These are phyloP conservation scores for Exophiala mesophila DNA, from an alignment of 2,329 filamentous ascomycete species.

Conservation along the genomic window DNA sequence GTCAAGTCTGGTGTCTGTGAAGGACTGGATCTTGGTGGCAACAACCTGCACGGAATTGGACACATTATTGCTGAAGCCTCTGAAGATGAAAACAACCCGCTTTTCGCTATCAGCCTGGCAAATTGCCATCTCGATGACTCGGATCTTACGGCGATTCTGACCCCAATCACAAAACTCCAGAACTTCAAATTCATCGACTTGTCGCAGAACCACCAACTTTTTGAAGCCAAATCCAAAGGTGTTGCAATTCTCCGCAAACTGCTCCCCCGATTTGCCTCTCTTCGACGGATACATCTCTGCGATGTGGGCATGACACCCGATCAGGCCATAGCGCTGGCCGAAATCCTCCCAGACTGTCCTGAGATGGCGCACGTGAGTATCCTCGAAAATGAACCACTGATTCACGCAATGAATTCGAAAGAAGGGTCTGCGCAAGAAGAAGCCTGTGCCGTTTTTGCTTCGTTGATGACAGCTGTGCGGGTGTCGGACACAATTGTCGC, in stretches of 20 bases:
- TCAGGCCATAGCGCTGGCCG: slow-evolving; percentile 84
- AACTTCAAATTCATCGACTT: slow-evolving; percentile 86
- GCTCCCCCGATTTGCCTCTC: slow-evolving; percentile 67
- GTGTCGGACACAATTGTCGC: slow-evolving; percentile 80
- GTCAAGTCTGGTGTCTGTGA: slow-evolving; percentile 73
- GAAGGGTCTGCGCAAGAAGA: slow-evolving; percentile 83
- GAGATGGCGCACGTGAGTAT: slow-evolving; percentile 82
- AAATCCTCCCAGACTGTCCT: slow-evolving; percentile 79
- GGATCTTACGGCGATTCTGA: slow-evolving; percentile 69
- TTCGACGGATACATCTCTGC: slow-evolving; percentile 81
- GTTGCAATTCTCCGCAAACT: slow-evolving; percentile 73
- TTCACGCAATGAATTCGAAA: slow-evolving; percentile 65
- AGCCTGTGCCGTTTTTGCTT: slow-evolving; percentile 88
- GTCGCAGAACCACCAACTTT: slow-evolving; percentile 80
- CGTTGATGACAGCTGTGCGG: slow-evolving; percentile 78
- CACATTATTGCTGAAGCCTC: slow-evolving; percentile 48
- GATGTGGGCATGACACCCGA: slow-evolving; percentile 80
- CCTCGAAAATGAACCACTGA: slow-evolving; percentile 71
- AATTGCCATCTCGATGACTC: slow-evolving; percentile 74
- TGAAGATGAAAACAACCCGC: slow-evolving; percentile 46
- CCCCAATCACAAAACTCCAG: slow-evolving; percentile 62
- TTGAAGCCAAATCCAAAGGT: slow-evolving; percentile 67
- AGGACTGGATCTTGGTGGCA: slow-evolving; percentile 83
- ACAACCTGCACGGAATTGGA: slow-evolving; percentile 56
- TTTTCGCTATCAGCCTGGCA: slow-evolving; percentile 81